Percentiles rank a stretch among this genome's conserved stretches.
These are phyloP conservation scores for Suillus bovinus DNA, from an alignment of 768 basidiomycete genomes.

Conservation along the genomic window DNA sequence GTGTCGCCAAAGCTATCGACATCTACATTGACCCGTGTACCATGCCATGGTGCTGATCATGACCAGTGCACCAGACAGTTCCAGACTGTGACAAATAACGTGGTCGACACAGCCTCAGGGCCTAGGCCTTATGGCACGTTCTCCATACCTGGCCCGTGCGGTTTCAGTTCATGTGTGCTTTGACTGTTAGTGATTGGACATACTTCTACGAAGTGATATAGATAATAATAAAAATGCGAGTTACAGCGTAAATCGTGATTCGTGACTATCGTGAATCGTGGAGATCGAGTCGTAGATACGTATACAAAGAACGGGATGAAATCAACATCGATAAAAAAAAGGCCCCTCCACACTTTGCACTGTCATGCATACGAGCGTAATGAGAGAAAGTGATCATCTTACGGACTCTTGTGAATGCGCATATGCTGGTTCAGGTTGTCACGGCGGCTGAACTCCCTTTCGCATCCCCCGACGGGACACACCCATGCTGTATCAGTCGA, in stretches of 20 bases:
- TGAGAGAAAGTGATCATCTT: not conserved
- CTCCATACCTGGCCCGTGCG: no score
- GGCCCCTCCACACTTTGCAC: not conserved
- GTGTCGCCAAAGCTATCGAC: no score
- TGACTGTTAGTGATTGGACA: not conserved
- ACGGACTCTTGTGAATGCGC: constrained; percentile 48
- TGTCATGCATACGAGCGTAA: not conserved
- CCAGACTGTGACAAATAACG: no score
- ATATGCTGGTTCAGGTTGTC: constrained; percentile 81
- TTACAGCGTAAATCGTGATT: not conserved
- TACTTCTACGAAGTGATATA: not conserved
- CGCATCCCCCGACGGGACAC: constrained; percentile 62
- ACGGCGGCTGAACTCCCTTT: constrained; percentile 67
- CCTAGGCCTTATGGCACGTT: no score
- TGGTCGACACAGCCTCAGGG: no score
- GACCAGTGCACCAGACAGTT: no score
- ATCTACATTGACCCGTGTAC: no score
- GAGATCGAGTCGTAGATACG: not conserved
- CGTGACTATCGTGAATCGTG: not conserved
- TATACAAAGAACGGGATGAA: not conserved
- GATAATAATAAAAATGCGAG: constrained; percentile 2
- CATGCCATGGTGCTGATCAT: no score
- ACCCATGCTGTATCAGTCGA: constrained; percentile 26
- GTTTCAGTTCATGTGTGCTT: no score
- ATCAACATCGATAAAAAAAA: not conserved